A percentile compares a stretch with the other conserved stretches of the same genome.
Evolutionary conservation across 2,329 filamentous ascomycete genomes (phyloP).

Genomic region (Fonsecaea multimorphosa): DNA sequence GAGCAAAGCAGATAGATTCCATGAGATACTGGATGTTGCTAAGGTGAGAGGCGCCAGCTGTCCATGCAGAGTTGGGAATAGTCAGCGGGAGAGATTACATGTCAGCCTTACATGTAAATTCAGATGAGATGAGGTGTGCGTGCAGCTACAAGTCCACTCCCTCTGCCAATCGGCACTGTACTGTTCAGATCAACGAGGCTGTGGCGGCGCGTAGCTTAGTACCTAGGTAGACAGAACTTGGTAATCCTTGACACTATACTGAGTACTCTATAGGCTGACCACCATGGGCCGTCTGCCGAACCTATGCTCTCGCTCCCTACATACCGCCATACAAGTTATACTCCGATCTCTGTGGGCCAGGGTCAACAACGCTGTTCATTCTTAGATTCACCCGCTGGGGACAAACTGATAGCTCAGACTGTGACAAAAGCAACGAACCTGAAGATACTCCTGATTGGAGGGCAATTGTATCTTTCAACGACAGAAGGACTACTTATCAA

Average conservation of each 20-base stretch:
- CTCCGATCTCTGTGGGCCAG: too few relatives aligned
- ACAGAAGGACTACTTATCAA: not conserved
- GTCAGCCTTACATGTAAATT: not conserved
- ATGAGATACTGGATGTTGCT: not conserved
- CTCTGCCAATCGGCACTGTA: not conserved
- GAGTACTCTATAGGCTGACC: too few relatives aligned
- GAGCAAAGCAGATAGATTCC: not conserved
- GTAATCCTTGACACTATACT: too few relatives aligned
- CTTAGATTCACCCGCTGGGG: too few relatives aligned
- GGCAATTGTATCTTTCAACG: not conserved
- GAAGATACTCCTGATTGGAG: not conserved
- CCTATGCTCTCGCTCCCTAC: too few relatives aligned
- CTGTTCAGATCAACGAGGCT: not conserved
- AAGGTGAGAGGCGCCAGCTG: not conserved
- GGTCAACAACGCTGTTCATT: too few relatives aligned
- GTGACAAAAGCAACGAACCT: not conserved
- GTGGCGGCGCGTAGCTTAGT: not conserved
- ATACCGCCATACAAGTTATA: too few relatives aligned
- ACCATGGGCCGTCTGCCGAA: too few relatives aligned
- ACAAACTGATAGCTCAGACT: not conserved
- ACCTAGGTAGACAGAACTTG: too few relatives aligned
- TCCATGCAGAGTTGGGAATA: not conserved
- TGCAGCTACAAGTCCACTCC: not conserved
- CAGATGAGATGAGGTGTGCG: not conserved
- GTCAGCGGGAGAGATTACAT: not conserved